Evolutionary conservation across 108 stramenopile species (phyloP), one percentile per base, ranked within the genome.

Genomic region (Bacterosira constricta): DNA sequence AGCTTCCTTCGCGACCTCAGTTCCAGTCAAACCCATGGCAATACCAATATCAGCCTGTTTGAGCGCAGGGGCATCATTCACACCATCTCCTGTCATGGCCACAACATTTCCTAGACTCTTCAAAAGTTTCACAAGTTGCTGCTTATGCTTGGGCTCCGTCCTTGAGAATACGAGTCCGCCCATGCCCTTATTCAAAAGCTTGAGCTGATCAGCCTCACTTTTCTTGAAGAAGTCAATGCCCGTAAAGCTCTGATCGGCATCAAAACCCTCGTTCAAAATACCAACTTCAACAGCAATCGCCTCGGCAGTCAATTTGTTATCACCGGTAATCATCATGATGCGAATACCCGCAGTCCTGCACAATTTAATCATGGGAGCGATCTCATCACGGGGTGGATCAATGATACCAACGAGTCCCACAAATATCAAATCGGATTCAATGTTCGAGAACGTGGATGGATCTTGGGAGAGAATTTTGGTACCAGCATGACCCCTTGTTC

Each of bases 1-100:
- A 0, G 99, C 99, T 54, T 97, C 96, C 89, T 99, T 97, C 26
- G 96, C 97, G 8, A 99, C 97, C 82, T 99, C 94, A 29, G 98
- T 99, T 66, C 99, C 99, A 39, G 91, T 88, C 49, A 98, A 79
- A 83, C 95, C 96, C 96, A 96, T 97, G 32, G 96, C 92, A 69
- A 96, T 82, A 53, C 97, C 97, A 63, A 98, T 93, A 34, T 89
- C 83, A 8, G 97, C 96, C 63, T 90, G 91, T 70, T 94, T 86
- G 31, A 97, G 87, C 10, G 98, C 97, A 10, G 96, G 97, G 9
- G 94, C 97, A 83, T 98, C 98, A 68, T 98, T 98, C 25, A 95
- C 94, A 18, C 98, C 97, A 69, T 97, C 97, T 5, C 96, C 98
- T 13, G 97, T 97, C 92, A 97, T 93, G 29, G 94, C 95, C 50